phyloP scores from a whole-genome alignment of 805 yeast species.

The Millerago galiae region DNA sequence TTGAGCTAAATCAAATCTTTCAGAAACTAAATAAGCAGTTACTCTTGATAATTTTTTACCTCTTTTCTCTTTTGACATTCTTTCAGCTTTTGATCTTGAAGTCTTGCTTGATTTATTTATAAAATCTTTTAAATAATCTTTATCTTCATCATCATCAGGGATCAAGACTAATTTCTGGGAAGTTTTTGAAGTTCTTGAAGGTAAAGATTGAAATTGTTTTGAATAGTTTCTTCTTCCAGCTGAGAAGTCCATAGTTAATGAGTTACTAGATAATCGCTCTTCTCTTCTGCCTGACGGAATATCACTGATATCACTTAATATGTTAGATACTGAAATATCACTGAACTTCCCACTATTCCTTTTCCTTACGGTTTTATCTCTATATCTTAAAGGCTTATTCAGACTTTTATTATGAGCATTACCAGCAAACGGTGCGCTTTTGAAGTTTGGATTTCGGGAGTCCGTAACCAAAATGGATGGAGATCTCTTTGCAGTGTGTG shows the following conservation, averaged over 20 bases:
- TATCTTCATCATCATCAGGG: slow-evolving; percentile 43
- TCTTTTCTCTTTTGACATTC: slow-evolving; percentile 40
- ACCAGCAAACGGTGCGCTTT: slow-evolving; percentile 77
- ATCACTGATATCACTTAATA: slow-evolving; percentile 73
- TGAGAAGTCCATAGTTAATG: slow-evolving; percentile 13
- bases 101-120: slow-evolving; percentile 3
- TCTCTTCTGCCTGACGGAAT: slow-evolving; percentile 68
- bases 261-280: slow-evolving; percentile 35
- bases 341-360: slow-evolving; percentile 44
- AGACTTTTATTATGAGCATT: slow-evolving; percentile 26
- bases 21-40: slow-evolving; percentile 89
- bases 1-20: slow-evolving; percentile 60
- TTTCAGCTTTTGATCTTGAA: slow-evolving; percentile 37
- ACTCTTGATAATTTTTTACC: slow-evolving; percentile 69
- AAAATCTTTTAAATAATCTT: slow-evolving; percentile 3
- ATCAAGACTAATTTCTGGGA: slow-evolving; percentile 82
- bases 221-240: slow-evolving; percentile 27
- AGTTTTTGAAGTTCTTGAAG: slow-evolving; percentile 75
- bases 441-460: slow-evolving; percentile 52
- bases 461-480: slow-evolving; percentile 94
- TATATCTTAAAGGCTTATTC: slow-evolving; percentile 1
- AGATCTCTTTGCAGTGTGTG: slow-evolving; percentile 69
- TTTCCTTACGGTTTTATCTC: slow-evolving; percentile 10
- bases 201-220: slow-evolving; percentile 48
- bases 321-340: slow-evolving; percentile 73